Evolutionary conservation across 192 early-diverging fungal species (phyloP).

Genomic region (Jimgerdemannia flammicorona): DNA sequence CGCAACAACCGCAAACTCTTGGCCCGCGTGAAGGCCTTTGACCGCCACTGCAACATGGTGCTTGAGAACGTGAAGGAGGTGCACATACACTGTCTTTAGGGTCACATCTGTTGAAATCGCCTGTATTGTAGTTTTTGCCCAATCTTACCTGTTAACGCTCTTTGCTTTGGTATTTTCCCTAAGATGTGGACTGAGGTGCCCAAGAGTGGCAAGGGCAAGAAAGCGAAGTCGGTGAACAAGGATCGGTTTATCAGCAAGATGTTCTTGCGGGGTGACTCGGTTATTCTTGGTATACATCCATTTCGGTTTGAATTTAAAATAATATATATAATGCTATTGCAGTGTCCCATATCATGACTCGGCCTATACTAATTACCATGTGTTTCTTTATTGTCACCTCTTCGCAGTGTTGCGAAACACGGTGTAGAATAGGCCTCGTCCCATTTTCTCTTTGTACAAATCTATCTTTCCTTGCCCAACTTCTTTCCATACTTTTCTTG

Average conservation of each 20-base stretch:
- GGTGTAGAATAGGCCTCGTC: constrained; percentile 29
- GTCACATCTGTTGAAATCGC: too few species aligned
- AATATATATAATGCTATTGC: constrained; percentile 3
- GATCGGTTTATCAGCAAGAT: constrained; percentile 98
- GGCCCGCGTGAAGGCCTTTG: constrained; percentile 98
- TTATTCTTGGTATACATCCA: constrained; percentile 66
- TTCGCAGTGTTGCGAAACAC: constrained; percentile 38
- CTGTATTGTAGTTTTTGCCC: too few species aligned
- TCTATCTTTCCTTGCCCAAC: too few species aligned
- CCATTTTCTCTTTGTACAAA: too few species aligned
- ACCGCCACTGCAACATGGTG: constrained; percentile 99
- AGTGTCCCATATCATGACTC: too few species aligned
- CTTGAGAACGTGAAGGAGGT: constrained; percentile 98
- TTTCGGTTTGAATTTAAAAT: not conserved
- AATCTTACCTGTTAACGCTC: too few species aligned
- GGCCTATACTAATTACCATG: not conserved
- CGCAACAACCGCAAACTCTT: constrained; percentile 98
- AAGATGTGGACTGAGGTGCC: constrained; percentile 98
- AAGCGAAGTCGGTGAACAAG: constrained; percentile 94
- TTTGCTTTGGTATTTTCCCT: constrained; percentile 9
- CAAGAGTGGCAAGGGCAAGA: constrained; percentile 90
- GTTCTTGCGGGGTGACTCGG: constrained; percentile 97
- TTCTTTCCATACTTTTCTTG: too few species aligned
- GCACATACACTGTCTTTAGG: constrained; percentile 10
- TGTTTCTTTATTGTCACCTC: not conserved